Evolutionary conservation across 352 stramenopile genomes (phyloP).

Genomic region (Pythium pyrilobum): DNA sequence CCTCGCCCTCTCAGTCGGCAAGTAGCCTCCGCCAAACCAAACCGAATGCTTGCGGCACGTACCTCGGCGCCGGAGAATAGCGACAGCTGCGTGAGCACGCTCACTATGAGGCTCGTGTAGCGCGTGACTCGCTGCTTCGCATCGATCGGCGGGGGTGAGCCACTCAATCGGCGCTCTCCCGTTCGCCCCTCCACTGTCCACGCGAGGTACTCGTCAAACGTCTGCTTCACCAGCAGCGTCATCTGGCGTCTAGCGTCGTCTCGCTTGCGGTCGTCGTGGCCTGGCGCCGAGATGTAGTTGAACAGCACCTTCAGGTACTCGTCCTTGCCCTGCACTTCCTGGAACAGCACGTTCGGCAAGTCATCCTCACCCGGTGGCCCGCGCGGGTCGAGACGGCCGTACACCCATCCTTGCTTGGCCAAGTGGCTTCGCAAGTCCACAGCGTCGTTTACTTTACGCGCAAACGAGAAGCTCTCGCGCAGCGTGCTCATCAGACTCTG

Average conservation of each 20-base stretch:
- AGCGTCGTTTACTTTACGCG: conserved; percentile 68
- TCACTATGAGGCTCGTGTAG: conserved; percentile 51
- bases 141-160: conserved; percentile 25
- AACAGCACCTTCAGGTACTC: conserved; percentile 74
- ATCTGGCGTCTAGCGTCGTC: conserved; percentile 67
- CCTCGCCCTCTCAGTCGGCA: background rate
- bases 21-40: background rate
- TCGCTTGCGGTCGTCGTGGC: conserved; percentile 31
- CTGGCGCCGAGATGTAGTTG: conserved; percentile 24
- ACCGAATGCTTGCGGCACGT: conserved; percentile 8
- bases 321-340: conserved; percentile 74
- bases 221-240: conserved; percentile 56
- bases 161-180: background rate
- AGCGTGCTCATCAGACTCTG: conserved; percentile 43
- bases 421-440: conserved; percentile 48
- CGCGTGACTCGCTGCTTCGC: conserved; percentile 46
- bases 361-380: conserved; percentile 25
- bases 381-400: conserved; percentile 36
- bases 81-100: conserved; percentile 39
- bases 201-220: conserved; percentile 55
- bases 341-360: conserved; percentile 57
- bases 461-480: conserved; percentile 67
- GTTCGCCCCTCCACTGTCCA: conserved; percentile 36
- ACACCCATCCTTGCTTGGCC: conserved; percentile 37
- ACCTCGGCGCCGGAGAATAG: conserved; percentile 53